Base-by-base conservation (phyloP, 495 filamentous ascomycete genomes). In the Xylaria curta region DNA sequence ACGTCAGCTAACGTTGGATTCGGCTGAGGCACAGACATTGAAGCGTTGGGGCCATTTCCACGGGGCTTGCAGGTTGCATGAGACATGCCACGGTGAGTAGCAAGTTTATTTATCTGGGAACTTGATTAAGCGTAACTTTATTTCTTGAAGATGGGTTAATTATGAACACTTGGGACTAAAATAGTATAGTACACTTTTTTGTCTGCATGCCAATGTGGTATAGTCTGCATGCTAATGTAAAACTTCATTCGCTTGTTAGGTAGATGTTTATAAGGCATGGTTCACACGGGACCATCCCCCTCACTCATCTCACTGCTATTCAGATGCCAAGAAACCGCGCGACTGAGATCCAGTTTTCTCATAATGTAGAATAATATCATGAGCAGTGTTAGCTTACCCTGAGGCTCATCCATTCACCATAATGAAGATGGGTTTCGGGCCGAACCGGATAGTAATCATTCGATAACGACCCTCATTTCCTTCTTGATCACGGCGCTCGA, bases 21-120 rank as follows among this genome's bases (percentile, higher is more conserved):
- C 12, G n/a, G 62, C n/a, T 10, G n/a, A 67, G 65, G 31, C 65
- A 67, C 33, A 17, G 65, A 53, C 46, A 49, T 26, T 26, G 47
- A 21, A 56, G 28, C 31, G 65, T 36, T 21, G 9, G 46, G 33
- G 31, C 24, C 19, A 67, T 56, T 6, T 44, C 46, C 46, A 53
- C 17, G 46, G n/a, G 10, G 33, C 63, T 51, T 53, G 63, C 63
- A 51, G 31, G 38, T 19, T 36, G 63, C 63, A 66, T 51, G 46
- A 36, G 31, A 31, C 28, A 53, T 51, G 33, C n/a, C 10, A 26
- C 49, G 13, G 65, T 44, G 36, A 31, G 36, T 28, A 63, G 44
- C 42, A 56, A 24, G 19, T 53, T 53, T 24, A n/a, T 28, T 13
- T 24, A 42, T 62, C n/a, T 7, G 28, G 3, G 28, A 47, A 10